A percentile compares a stretch with the other conserved stretches of the same genome.
These are phyloP conservation scores for Discostella pseudostelligera DNA, from an alignment of 108 stramenopile genomes.

Conservation along the genomic window DNA sequence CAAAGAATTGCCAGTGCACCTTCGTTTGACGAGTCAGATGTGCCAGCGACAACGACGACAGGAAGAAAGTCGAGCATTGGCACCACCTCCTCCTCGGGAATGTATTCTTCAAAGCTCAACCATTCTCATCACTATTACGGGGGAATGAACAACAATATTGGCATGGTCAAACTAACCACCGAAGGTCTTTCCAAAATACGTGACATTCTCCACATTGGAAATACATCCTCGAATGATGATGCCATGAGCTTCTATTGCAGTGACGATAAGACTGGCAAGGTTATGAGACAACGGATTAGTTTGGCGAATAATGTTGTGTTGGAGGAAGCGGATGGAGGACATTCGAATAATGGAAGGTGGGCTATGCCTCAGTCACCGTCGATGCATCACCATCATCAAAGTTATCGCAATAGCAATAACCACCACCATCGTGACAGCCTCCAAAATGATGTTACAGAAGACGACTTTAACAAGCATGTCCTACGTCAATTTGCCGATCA, in stretches of 20 bases:
- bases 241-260: slow-evolving; percentile 20
- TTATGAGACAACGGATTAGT: slow-evolving; percentile 7
- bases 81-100: too few species aligned
- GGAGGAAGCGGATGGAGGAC: neutral
- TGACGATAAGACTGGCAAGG: slow-evolving; percentile 10
- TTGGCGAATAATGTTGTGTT: slow-evolving; percentile 3
- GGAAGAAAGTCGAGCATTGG: too few species aligned
- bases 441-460: too few species aligned
- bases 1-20: too few species aligned
- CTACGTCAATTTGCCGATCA: too few species aligned
- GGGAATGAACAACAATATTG: neutral
- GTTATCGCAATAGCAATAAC: neutral
- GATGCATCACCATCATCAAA: neutral
- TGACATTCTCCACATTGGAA: slow-evolving; percentile 1
- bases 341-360: too few species aligned
- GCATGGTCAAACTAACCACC: slow-evolving; percentile 1
- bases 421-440: neutral
- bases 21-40: too few species aligned
- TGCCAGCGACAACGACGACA: too few species aligned
- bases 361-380: neutral
- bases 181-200: slow-evolving; percentile 2
- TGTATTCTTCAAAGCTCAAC: too few species aligned
- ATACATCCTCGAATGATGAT: slow-evolving; percentile 7
- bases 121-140: too few species aligned
- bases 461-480: too few species aligned